These are phyloP conservation scores for Pyronema domesticum DNA, from an alignment of 495 filamentous ascomycete genomes.

Conservation along the genomic window DNA sequence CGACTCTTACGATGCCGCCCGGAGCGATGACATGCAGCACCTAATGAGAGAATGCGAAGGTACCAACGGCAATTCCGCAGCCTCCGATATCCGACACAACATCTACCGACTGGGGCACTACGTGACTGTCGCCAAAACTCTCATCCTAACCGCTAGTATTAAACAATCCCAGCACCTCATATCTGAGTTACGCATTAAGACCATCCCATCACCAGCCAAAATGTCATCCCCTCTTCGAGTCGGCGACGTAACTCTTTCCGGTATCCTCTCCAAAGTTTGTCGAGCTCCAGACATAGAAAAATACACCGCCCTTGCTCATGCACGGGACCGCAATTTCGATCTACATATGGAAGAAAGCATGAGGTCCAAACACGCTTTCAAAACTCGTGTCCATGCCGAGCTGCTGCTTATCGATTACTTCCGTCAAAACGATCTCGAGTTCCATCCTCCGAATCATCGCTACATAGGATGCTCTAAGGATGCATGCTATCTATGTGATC, in stretches of 20 bases:
- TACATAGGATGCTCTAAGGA: constrained; percentile 1
- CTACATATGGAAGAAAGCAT: too few relatives aligned
- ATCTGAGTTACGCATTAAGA: background rate
- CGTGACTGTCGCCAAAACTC: background rate
- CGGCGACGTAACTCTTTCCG: too few relatives aligned
- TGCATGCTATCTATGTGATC: background rate
- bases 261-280: too few relatives aligned
- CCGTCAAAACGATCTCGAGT: background rate
- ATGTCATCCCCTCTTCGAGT: background rate
- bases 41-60: background rate
- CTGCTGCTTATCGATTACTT: background rate
- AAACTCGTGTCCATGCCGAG: background rate
- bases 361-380: background rate
- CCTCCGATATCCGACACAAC: background rate
- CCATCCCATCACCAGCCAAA: background rate
- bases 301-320: too few relatives aligned
- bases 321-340: too few relatives aligned
- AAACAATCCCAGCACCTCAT: background rate
- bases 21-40: background rate
- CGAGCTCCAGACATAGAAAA: too few relatives aligned
- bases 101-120: background rate
- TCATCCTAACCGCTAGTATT: background rate
- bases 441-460: background rate
- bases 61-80: background rate
- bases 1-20: background rate